Base-by-base conservation (phyloP, 148 eudicot genomes). In the Rhododendron ovatum region DNA sequence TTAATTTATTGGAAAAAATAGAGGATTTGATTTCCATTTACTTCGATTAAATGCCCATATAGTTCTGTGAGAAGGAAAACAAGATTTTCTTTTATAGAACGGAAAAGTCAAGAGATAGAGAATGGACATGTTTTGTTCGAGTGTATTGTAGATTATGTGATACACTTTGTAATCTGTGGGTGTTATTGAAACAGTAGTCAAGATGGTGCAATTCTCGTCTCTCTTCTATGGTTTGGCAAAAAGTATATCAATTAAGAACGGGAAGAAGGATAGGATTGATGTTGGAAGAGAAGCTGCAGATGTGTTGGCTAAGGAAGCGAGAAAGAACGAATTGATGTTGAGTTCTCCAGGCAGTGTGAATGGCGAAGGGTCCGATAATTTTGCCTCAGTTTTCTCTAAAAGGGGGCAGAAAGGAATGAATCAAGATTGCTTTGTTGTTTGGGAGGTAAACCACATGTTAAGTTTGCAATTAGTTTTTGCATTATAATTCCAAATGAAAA, bases 331-430 rank as follows among this genome's bases (percentile, higher is more conserved):
- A n/a, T 88, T 88, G 28, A 65, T 90, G 78, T 80, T 91, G 84
- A 90, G 88, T 78, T 89, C 91, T 88, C 90, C 92, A 78, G 94
- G 94, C 59, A 50, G 37, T 35, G 86, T 86, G 63, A 71, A 84
- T 76, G 87, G 88, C 53, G 55, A 39, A 12, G 86, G 88, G 26
- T 85, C 87, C 41, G 81, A 83, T 45, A 91, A 63, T 84, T 89
- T 85, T 22, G 91, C 90, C 33, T 88, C 94, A 1, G 86, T 84
- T 81, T 94, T 88, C 80, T 92, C 96, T 9, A 95, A 90, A 87
- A 83, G 91, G 83, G 98, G 96, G 45, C 92, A 90, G 69, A 95
- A 95, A 80, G 95, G 96, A 79, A 77, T 91, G 69, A 95, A 95
- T 88, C 98, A 95, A 80, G 98, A 95, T 73, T 80, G 93, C 81